Evolutionary conservation across 768 basidiomycete species (phyloP), one percentile per base, ranked within the genome.

Genomic region (Cystofilobasidium capitatum): DNA sequence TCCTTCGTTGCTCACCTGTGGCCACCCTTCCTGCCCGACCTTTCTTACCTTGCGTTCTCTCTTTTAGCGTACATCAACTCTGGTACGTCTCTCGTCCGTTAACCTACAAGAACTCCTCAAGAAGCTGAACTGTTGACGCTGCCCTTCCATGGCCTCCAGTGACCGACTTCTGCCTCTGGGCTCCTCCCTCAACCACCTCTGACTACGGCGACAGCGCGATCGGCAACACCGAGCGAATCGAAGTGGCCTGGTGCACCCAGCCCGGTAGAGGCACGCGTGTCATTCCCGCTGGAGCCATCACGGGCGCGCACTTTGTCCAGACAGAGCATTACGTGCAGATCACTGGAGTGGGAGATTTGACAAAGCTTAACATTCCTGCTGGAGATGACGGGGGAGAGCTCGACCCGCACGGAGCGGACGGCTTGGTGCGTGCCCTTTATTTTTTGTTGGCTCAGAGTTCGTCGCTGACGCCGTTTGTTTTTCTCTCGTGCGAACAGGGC

Each of bases 181-280:
- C 69, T 51, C 63, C 71, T 44, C 60, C 61, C 1, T 24, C 65
- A n/a, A 57, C 69, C 47, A 40, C 72, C 64, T 58, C 70, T 65
- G 26, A 51, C 29, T 42, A 64, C 66, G 51, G 71, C 40, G 4
- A 77, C 64, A 79, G 81, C 17, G 75, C 78, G 22, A 84, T 91
- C 51, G 85, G 81, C 39, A 81, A 86, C 68, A 82, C 82, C 2
- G 89, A 91, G 84, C 82, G 78, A 45, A 77, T 81, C 58, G 79
- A 80, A 68, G 86, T 91, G 13, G 84, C 88, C 1, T 91, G 83
- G 82, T 91, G 88, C 78, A 83, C 84, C n/a, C 83, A 86, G 75
- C 58, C 64, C 20, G 74, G 74, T 7, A 73, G 75, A 58, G 77
- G 76, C 8, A 67, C 70, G 13, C 71, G 71, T 29, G 44, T 76